phyloP scores from a whole-genome alignment of 2,329 filamentous ascomycete species.

The Phyllosticta citribraziliensis region DNA sequence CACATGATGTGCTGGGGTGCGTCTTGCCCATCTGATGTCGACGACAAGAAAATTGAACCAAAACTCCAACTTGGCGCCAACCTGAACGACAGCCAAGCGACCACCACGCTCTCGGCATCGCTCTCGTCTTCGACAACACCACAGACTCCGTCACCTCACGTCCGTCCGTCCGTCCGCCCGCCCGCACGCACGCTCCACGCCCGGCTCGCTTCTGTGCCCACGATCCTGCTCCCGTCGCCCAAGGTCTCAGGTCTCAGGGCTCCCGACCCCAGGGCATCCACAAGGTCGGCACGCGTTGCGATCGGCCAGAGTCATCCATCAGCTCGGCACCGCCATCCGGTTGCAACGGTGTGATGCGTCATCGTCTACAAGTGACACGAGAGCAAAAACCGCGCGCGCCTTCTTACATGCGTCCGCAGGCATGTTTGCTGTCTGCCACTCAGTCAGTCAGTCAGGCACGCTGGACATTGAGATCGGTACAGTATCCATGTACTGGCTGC shows the following conservation, averaged over 20 bases:
- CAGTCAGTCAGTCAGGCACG: not conserved
- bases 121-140: not conserved
- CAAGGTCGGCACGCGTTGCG: not conserved
- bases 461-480: not conserved
- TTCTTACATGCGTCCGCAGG: not conserved
- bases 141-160: no score
- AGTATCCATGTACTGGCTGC: not conserved
- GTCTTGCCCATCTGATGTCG: not conserved
- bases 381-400: not conserved
- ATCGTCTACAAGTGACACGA: not conserved
- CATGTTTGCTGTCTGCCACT: not conserved
- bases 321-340: not conserved
- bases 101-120: not conserved
- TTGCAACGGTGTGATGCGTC: not conserved
- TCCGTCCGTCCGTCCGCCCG: no score
- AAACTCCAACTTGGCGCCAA: not conserved
- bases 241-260: not conserved
- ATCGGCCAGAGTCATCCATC: not conserved
- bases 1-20: not conserved
- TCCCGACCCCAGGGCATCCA: not conserved
- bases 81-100: not conserved
- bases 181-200: not conserved
- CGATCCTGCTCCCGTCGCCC: not conserved
- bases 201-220: not conserved
- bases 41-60: not conserved